Base-by-base conservation (phyloP, 1,139 yeast species). In the Scheffersomyces parashehatae region DNA sequence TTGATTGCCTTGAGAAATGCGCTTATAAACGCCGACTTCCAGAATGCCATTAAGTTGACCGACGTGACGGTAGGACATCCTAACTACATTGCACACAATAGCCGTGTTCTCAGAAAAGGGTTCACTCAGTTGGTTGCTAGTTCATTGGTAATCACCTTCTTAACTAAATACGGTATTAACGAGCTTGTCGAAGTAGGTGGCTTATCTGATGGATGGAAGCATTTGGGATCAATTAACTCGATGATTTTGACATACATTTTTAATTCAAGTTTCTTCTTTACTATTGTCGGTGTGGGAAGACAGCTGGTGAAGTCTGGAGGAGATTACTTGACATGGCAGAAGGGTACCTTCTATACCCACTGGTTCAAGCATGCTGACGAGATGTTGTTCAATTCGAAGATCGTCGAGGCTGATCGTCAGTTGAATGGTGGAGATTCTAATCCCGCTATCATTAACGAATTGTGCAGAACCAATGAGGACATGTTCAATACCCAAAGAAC, bases 341-440 rank as follows among this genome's bases (percentile, higher is more conserved):
- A 77, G 51, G 89, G 89, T 4, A 81, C 88, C 0, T 76, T 83
- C 48, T 83, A 84, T 46, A 70, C 79, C 28, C 79, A 81, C 51
- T 82, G 90, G 83, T 83, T 73, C 59, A 68, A 72, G 43, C 87
- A 83, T 60, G 77, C 85, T 9, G 88, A 83, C 54, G 88, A 85
- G 57, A 73, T 86, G 75, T 66, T 78, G 47, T 81, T 87, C 81
- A 75, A 85, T 39, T 70, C 88, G 1, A 75, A 78, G 54, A 75
- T 85, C 34, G 76, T 87, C 20, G 88, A 83, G 47, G 80, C 87
- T 36, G 90, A 87, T 62, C 68, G 81, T 9, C 67, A 65, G 36
- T 59, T 81, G 39, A 75, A 76, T 28, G 68, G 68, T 3, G 74
- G 74, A 1, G 73, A 67, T 44, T 61, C 66, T 16, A 64, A 61